Conservation (phyloP, 2,329 filamentous ascomycete genomes). For the Ustulina deusta region DNA sequence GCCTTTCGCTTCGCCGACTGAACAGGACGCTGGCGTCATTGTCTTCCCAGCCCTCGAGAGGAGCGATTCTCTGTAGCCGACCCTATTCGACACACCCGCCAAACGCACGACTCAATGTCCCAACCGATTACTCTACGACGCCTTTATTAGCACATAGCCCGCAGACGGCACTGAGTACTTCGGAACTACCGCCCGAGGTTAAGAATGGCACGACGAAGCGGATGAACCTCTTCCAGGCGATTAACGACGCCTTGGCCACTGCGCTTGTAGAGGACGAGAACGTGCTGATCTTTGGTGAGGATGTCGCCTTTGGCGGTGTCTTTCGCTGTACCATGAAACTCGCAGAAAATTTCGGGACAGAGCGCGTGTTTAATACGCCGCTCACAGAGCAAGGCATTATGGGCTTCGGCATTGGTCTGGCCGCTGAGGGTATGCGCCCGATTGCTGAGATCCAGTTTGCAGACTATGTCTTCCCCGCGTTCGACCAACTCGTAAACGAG, state of each 20-base stretch:
- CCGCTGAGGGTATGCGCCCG: conserved; percentile 90
- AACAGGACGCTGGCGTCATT: conserved; percentile 41
- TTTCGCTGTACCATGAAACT: conserved; percentile 95
- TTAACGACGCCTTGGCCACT: conserved; percentile 89
- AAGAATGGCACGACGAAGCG: conserved; percentile 80
- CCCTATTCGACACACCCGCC: conserved; percentile 68
- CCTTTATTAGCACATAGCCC: conserved; percentile 84
- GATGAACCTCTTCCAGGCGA: conserved; percentile 92
- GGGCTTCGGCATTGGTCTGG: conserved; percentile 91
- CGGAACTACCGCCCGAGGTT: conserved; percentile 75
- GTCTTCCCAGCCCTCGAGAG: conserved; percentile 25
- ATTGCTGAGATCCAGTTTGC: conserved; percentile 97
- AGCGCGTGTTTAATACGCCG: conserved; percentile 96
- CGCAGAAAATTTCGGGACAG: conserved; percentile 85
- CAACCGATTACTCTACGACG: conserved; percentile 87
- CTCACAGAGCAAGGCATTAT: conserved; percentile 94
- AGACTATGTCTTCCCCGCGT: conserved; percentile 92
- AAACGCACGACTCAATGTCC: conserved; percentile 79
- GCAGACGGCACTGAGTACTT: conserved; percentile 75
- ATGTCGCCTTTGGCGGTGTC: conserved; percentile 96
- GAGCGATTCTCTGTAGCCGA: conserved; percentile 25
- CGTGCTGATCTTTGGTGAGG: conserved; percentile 93
- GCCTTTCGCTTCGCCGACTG: conserved; percentile 42
- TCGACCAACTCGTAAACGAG: conserved; percentile 95
- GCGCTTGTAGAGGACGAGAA: conserved; percentile 86